Percentiles rank a stretch among this genome's conserved stretches.
Conservation (phyloP, 1,284 basidiomycete genomes). For the Cutaneotrichosporon dermatis region DNA sequence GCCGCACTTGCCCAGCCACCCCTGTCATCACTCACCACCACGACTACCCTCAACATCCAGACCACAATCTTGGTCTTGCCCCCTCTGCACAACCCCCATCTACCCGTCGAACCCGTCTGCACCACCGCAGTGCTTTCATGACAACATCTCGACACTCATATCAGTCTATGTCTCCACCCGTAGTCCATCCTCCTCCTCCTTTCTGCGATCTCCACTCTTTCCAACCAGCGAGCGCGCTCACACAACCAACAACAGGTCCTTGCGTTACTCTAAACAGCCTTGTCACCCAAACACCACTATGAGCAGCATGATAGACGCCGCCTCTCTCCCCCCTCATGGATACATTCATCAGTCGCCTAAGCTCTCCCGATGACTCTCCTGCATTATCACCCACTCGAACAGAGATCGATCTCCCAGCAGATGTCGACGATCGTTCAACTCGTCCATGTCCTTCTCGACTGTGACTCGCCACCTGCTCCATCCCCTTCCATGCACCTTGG, state of each 20-base stretch:
- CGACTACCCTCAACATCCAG: too few species aligned
- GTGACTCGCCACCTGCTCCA: conserved; percentile 25
- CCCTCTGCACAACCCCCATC: too few species aligned
- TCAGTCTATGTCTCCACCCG: background rate
- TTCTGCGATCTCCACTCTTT: background rate
- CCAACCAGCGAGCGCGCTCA: background rate
- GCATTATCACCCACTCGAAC: conserved; percentile 40
- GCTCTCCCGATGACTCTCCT: conserved; percentile 25
- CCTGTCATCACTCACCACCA: too few species aligned
- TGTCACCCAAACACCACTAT: background rate
- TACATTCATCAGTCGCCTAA: conserved; percentile 31
- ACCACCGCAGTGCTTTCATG: too few species aligned
- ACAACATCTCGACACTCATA: too few species aligned
- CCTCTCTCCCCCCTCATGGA: conserved; percentile 45
- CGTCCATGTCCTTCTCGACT: conserved; percentile 42
- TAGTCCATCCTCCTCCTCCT: background rate
- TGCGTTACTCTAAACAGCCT: conserved; percentile 1
- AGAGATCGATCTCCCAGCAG: conserved; percentile 42
- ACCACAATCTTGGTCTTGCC: too few species aligned
- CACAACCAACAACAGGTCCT: background rate
- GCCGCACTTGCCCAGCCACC: too few species aligned
- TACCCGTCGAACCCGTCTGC: too few species aligned
- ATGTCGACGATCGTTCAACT: conserved; percentile 50
- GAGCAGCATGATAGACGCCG: conserved; percentile 26
- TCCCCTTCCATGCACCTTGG: conserved; percentile 13